These are phyloP conservation scores for Tagetes patula DNA, from an alignment of 129 eudicot genomes.

Conservation along the genomic window DNA sequence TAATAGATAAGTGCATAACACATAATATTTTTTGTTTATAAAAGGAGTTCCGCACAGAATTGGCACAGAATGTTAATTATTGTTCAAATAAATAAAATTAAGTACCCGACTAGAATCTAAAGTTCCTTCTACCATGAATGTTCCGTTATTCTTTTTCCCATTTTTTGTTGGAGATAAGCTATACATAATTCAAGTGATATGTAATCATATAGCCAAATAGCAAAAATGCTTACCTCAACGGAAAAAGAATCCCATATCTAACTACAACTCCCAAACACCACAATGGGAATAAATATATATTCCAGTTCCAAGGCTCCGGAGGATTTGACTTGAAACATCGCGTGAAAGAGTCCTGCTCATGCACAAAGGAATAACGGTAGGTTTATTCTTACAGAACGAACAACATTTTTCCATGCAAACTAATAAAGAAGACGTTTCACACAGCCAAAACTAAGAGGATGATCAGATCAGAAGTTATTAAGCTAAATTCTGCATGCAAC, in stretches of 20 bases:
- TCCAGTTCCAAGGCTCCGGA: constrained; percentile 99
- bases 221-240: constrained; percentile 55
- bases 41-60: background rate
- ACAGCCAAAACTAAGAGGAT: constrained; percentile 3
- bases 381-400: background rate
- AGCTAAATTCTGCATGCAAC: background rate
- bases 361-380: constrained; percentile 21
- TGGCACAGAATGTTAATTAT: constrained; percentile 7
- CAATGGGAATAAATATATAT: constrained; percentile 87
- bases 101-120: background rate
- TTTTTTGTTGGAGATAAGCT: background rate
- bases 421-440: background rate
- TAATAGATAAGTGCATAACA: background rate
- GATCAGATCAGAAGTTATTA: background rate
- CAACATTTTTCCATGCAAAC: background rate
- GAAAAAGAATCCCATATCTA: constrained; percentile 86
- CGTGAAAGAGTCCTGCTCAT: constrained; percentile 89
- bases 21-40: background rate
- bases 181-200: background rate
- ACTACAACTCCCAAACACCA: constrained; percentile 97
- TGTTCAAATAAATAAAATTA: background rate
- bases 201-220: background rate
- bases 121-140: constrained; percentile 2
- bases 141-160: background rate
- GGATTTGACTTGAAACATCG: constrained; percentile 97